Evolutionary conservation across 139 green algal species (phyloP), one percentile per base, ranked within the genome.

Genomic region (Zygnema circumcarinatum): DNA sequence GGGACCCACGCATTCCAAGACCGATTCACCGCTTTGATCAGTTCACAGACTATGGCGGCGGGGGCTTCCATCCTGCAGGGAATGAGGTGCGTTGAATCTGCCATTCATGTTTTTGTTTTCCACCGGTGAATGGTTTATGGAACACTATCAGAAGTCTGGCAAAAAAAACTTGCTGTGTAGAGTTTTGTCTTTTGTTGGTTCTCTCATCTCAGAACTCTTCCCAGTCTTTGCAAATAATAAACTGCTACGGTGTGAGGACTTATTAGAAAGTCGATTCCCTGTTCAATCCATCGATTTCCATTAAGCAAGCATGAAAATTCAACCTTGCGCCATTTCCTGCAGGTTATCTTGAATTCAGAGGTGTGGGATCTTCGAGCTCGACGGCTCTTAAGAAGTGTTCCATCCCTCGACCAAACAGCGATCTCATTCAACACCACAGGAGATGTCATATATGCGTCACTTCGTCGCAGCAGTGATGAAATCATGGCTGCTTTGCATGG

Each of bases 361-460:
- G 91, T 95, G 38, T 97, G 94, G 94, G 94, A 97, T 74, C 86
- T 97, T 74, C 78, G 94, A 32, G 94, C 91, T 0, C 67, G 87
- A 38, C 91, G 92, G 85, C 92, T 97, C 79, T 88, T 95, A 86
- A 86, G 93, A 32, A 94, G 85, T 62, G 93, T 95, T 47, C 94
- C 93, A 20, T 83, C 87, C 0, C 92, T 96, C 67, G 93, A 96
- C 79, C 85, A 90, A 36, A 92, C 93, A 0, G 72, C 67, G 33
- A 88, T 94, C 54, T 87, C 56, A 3, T 94, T 92, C 79, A 93
- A 91, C 81, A 56, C 79, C 69, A 82, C 85, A 52, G 91, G 90
- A 0, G 92, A 93, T 35, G 89, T 93, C 32, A 86, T 92, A 72
- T 94, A 91, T 69, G 89, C 90, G 0, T 89, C 79, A 38, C 74